Base-by-base conservation (phyloP, 2,329 filamentous ascomycete species). In the Aspergillus brasiliensis region DNA sequence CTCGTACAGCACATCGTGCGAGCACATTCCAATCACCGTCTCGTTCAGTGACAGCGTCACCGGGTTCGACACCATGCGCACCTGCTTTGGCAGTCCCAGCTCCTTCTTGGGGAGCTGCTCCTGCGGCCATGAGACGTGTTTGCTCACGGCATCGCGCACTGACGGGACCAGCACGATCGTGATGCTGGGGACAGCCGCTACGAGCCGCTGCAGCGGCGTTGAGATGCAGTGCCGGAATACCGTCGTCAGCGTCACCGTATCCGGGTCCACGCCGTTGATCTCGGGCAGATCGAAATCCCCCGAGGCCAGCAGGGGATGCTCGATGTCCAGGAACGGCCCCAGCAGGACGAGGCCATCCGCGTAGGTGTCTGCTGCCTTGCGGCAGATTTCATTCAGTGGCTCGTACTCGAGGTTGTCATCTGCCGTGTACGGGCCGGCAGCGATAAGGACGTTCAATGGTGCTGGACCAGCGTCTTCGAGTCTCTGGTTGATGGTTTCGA, bases 391-490 rank as follows among this genome's bases (percentile, higher is more conserved):
- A 69, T 92, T 88, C 1, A 99, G 81, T 7, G 94, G 90, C 69
- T 96, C 91, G 72, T 93, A 99, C 65, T 92, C 90, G 48, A 99
- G 87, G 71, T 96, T 96, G 69, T 94, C 91, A 67, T 98, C 93
- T 2, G 92, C 87, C 0, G 93, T 97, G 76, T 96, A 99, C 0
- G 95, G 95, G 0, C 95, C 95, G 0, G 92, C 86, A 1, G 90
- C 91, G 60, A 94, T 83, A 38, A 97, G 76, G 53, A 96, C 81
- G 68, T 84, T 92, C 17, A 98, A 77, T 0, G 94, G 92, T 8
- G 86, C 80, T 0, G 86, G 83, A 62, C 88, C 85, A 2, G 82
- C 78, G 84, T 87, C 84, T 17, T 85, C 84, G 10, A 96, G 82
- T 60, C 87, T 86, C 57, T 90, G 83, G 48, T 90, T 86, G 73